Evolutionary conservation across 1,139 yeast species (phyloP).

Genomic region (Zhuliangozyma blackwelliae): DNA sequence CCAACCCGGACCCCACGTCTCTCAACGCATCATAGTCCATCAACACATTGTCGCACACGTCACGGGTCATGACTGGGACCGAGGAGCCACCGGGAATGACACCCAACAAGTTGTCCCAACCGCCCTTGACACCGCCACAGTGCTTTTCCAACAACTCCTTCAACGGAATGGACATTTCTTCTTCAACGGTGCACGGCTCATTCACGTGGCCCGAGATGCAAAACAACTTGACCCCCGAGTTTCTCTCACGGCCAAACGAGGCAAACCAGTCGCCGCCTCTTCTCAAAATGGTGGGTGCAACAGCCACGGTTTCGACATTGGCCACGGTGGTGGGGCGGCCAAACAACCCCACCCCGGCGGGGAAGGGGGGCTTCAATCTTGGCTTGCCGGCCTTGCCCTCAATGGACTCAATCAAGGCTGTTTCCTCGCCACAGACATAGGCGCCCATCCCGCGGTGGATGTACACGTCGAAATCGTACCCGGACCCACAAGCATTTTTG

Average conservation of each 20-base stretch:
- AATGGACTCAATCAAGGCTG: slow-evolving; percentile 78
- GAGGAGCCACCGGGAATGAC: slow-evolving; percentile 89
- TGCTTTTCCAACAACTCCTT: slow-evolving; percentile 78
- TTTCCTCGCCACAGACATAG: slow-evolving; percentile 87
- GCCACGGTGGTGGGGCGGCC: slow-evolving; percentile 90
- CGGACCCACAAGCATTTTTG: slow-evolving; percentile 81
- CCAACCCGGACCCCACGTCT: slow-evolving; percentile 82
- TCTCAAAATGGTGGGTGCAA: slow-evolving; percentile 82
- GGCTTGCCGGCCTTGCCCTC: slow-evolving; percentile 94
- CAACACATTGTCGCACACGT: slow-evolving; percentile 59
- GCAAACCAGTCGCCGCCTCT: slow-evolving; percentile 89
- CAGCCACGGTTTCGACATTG: slow-evolving; percentile 85
- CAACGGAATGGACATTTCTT: slow-evolving; percentile 86
- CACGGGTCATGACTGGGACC: slow-evolving; percentile 72
- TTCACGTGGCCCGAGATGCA: slow-evolving; percentile 88
- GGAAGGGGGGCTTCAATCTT: slow-evolving; percentile 89
- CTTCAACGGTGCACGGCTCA: slow-evolving; percentile 89
- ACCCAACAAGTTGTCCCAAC: slow-evolving; percentile 85
- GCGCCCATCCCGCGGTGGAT: slow-evolving; percentile 93
- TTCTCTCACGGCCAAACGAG: slow-evolving; percentile 77
- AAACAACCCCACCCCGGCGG: slow-evolving; percentile 86
- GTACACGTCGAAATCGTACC: slow-evolving; percentile 75
- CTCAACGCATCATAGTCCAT: slow-evolving; percentile 86
- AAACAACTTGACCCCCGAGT: slow-evolving; percentile 74
- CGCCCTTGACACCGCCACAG: slow-evolving; percentile 87